A percentile compares a stretch with the other conserved stretches of the same genome.
Conservation (phyloP, 805 yeast species). For the Candida oleophila region DNA sequence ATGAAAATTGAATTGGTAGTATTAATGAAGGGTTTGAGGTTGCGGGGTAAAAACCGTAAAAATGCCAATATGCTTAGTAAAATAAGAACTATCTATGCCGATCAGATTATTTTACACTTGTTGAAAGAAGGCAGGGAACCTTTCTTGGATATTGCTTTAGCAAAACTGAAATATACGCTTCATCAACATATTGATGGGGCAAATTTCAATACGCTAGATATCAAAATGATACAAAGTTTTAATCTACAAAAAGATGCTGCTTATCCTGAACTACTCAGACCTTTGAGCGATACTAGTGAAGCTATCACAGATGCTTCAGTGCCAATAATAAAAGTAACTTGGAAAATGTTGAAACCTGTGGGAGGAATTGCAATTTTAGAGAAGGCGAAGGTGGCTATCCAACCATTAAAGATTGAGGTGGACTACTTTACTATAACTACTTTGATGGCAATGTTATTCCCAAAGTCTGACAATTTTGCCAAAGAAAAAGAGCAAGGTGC, state of each 20-base stretch:
- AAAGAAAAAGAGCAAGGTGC: slow-evolving; percentile 18
- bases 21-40: slow-evolving; percentile 30
- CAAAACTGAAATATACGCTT: slow-evolving; percentile 59
- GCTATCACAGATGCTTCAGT: neutral
- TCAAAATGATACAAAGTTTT: slow-evolving; percentile 66
- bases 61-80: slow-evolving; percentile 17
- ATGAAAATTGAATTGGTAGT: slow-evolving; percentile 32
- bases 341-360: slow-evolving; percentile 84
- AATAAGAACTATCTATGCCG: slow-evolving; percentile 34
- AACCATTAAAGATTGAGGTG: slow-evolving; percentile 69
- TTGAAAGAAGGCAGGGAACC: slow-evolving; percentile 59
- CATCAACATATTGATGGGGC: slow-evolving; percentile 65
- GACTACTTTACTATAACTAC: slow-evolving; percentile 69
- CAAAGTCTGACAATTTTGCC: slow-evolving; percentile 29
- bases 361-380: slow-evolving; percentile 89
- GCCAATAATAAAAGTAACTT: slow-evolving; percentile 38
- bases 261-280: slow-evolving; percentile 71
- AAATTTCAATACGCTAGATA: slow-evolving; percentile 56
- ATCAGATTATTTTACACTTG: slow-evolving; percentile 70
- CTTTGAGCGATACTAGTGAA: slow-evolving; percentile 27
- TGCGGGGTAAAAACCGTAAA: slow-evolving; percentile 19
- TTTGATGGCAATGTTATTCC: slow-evolving; percentile 70
- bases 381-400: slow-evolving; percentile 54
- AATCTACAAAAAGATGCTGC: slow-evolving; percentile 56
- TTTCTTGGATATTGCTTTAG: slow-evolving; percentile 68